phyloP scores from a whole-genome alignment of 163 green algal genomes.

The Smithsoniella earleae region DNA sequence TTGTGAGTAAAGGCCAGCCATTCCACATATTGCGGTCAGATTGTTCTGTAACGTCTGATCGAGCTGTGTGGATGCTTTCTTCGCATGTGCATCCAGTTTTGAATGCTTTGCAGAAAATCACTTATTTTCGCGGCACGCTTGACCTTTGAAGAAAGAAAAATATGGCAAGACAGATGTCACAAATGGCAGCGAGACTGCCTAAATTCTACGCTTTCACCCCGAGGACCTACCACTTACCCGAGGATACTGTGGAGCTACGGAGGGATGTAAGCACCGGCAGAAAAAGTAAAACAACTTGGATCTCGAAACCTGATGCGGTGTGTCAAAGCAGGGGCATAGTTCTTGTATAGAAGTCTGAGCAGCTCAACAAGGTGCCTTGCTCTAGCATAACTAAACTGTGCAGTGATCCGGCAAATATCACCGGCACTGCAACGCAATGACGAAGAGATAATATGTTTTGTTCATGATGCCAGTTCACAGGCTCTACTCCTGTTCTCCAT shows the following conservation, averaged over 20 bases:
- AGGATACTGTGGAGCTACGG: slow-evolving; percentile 47
- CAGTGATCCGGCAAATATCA: no score
- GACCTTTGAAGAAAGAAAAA: slow-evolving; percentile 67
- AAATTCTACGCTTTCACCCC: slow-evolving; percentile 57
- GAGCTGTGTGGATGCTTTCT: slow-evolving; percentile 54
- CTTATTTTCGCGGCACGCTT: slow-evolving; percentile 73
- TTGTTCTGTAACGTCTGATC: slow-evolving; percentile 53
- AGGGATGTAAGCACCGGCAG: slow-evolving; percentile 40
- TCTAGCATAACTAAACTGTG: no score
- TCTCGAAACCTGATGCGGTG: slow-evolving; percentile 67
- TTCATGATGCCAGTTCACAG: no score
- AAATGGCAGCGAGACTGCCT: slow-evolving; percentile 42
- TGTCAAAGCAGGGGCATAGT: slow-evolving; percentile 66
- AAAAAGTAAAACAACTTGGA: slow-evolving; percentile 60
- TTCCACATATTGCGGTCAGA: slow-evolving; percentile 68
- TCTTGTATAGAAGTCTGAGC: slow-evolving; percentile 41
- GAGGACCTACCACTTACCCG: slow-evolving; percentile 50
- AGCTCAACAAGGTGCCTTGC: neutral
- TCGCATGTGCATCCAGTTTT: slow-evolving; percentile 16
- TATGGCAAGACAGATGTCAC: slow-evolving; percentile 53
- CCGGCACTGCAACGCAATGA: no score
- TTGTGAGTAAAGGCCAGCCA: slow-evolving; percentile 53
- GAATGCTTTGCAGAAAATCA: slow-evolving; percentile 58
- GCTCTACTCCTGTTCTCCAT: no score
- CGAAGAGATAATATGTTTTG: no score